A percentile compares a stretch with the other conserved stretches of the same genome.
Conservation (phyloP, 257 asterid species). For the Petunia secreta region DNA sequence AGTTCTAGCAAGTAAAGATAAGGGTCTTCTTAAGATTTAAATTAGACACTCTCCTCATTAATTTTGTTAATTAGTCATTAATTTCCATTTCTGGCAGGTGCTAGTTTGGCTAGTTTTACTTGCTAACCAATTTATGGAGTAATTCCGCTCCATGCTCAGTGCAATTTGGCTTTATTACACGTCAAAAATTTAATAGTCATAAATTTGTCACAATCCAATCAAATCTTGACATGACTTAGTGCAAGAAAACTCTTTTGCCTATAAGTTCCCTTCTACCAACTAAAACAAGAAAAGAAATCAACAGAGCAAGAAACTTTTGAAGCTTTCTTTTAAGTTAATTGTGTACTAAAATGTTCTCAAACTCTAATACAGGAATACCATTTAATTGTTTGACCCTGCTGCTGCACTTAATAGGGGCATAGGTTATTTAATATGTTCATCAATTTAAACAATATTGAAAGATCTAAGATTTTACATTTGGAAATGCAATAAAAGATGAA, state of each 20-base stretch:
- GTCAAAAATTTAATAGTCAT: constrained; percentile 7
- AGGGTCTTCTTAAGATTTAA: background rate
- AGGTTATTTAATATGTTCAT: too few species aligned
- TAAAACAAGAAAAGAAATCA: background rate
- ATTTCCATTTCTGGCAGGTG: background rate
- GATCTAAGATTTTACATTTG: too few species aligned
- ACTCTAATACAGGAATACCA: too few species aligned
- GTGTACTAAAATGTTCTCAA: too few species aligned
- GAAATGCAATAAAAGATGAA: background rate
- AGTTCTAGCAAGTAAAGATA: background rate
- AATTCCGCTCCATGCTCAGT: background rate
- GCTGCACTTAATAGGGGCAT: too few species aligned
- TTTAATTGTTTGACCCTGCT: too few species aligned
- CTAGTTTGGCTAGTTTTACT: background rate
- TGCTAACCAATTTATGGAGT: constrained; percentile 12
- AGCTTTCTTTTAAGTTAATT: too few species aligned
- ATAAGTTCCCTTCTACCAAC: background rate
- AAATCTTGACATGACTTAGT: background rate
- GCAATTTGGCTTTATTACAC: background rate
- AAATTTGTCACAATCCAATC: background rate
- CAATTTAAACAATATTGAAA: too few species aligned
- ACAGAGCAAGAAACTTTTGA: too few species aligned
- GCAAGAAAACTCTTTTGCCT: background rate
- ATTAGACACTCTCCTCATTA: background rate
- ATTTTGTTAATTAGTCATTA: background rate